Base-by-base conservation (phyloP, 768 basidiomycete species). In the Multifurca ochricompacta region DNA sequence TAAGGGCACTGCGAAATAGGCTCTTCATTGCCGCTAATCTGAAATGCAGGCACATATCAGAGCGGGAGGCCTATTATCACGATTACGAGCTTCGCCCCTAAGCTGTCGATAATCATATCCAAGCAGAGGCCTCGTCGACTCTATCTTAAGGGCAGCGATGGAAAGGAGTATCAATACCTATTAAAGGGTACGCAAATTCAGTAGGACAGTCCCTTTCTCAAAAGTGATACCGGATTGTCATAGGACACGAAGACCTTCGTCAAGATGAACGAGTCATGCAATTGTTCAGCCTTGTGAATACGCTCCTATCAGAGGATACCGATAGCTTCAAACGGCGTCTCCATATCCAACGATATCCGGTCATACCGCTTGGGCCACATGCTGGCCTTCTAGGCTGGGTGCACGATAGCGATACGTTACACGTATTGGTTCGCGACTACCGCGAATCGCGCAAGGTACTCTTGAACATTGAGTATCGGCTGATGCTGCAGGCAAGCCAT, bases 261-360 rank as follows among this genome's bases (percentile, higher is more conserved):
- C 96, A 98, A 70, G 96, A 99, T 66, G 96, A 99, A 64, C 82
- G 96, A 58, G 96, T 98, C 52, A 98, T 98, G 95, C 96, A 99
- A 68, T 78, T 98, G 18, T 98, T 98, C 69, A 88, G 96, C 55
- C 82, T 99, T 43, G 88, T 98, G 63, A 99, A 99, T 69, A 95
- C 91, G 0, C 73, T 97, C 2, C 81, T 99, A 27, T 85, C 89
- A 6, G 84, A 91, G 18, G 95, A 99, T 64, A 89, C 92, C 19
- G 83, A 89, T 65, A 92, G 91, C 67, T 98, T 95, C 79, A 96
- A 95, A 73, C 78, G 96, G 32, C 91, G 93, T 60, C 76, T 99
- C 41, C 91, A 93, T 63, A 95, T 98, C 49, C 95, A 95, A 67
- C 81, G 83, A 37, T 98, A 80, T 68, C 83, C 92, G 16, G 89